Evolutionary conservation across 495 filamentous ascomycete species (phyloP).

Genomic region (Lophiostoma macrostomum): DNA sequence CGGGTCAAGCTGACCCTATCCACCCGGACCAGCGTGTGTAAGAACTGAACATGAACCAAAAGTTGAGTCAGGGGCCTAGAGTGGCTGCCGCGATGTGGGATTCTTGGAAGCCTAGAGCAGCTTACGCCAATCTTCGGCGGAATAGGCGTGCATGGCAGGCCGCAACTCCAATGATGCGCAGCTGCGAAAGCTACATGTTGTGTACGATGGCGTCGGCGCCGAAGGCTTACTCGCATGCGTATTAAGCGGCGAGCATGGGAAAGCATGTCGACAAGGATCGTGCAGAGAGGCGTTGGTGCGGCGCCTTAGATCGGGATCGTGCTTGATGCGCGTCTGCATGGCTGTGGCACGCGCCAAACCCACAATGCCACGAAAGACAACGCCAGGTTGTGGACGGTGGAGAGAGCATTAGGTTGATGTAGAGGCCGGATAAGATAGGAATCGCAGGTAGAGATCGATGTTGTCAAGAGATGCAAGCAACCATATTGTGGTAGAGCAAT

Average conservation of each 20-base stretch:
- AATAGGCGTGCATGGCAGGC: background rate
- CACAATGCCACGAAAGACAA: no score
- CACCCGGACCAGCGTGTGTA: constrained; percentile 34
- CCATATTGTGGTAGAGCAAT: no score
- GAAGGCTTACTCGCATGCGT: no score
- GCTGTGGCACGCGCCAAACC: no score
- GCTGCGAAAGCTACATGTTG: no score
- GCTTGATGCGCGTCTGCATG: no score
- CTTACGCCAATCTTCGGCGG: constrained; percentile 6
- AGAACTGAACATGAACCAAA: constrained; percentile 14
- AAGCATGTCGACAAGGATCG: no score
- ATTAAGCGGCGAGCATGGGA: no score
- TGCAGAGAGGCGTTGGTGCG: no score
- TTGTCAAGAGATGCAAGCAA: constrained; percentile 6
- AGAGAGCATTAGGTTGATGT: background rate
- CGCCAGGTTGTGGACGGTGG: background rate
- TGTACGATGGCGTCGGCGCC: no score
- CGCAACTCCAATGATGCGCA: background rate
- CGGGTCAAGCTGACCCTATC: constrained; percentile 14
- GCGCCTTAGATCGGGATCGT: no score
- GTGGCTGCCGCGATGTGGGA: constrained; percentile 2
- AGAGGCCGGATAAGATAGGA: background rate
- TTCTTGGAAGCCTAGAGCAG: constrained; percentile 6
- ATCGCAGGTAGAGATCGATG: constrained; percentile 13
- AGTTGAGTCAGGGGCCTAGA: constrained; percentile 22